Percentiles rank a stretch among this genome's conserved stretches.
Conservation (phyloP, 2,329 filamentous ascomycete genomes). For the Apiospora aurea region DNA sequence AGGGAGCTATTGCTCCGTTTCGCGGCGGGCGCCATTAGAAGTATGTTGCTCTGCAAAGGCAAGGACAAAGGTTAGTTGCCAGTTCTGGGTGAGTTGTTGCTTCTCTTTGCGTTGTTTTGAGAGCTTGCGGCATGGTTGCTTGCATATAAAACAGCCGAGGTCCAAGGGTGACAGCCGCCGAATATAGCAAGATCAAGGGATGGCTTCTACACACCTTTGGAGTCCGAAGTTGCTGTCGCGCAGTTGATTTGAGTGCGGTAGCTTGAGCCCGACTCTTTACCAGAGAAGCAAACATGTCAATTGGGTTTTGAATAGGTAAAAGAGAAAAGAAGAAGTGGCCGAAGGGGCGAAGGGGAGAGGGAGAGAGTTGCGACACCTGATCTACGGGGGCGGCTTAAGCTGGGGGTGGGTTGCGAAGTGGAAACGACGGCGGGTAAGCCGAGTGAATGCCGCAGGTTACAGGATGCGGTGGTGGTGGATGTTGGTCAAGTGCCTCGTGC, state of each 20-base stretch:
- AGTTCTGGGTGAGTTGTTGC: neutral
- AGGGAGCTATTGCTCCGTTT: slow-evolving; percentile 66
- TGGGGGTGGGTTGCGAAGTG: slow-evolving; percentile 20
- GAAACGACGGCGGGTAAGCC: slow-evolving; percentile 24
- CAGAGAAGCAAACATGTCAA: slow-evolving; percentile 44
- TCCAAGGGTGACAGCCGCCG: neutral
- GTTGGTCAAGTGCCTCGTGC: slow-evolving; percentile 10
- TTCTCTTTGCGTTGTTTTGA: neutral
- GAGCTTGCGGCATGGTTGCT: neutral
- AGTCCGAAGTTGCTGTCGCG: slow-evolving; percentile 33
- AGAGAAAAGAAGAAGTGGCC: slow-evolving; percentile 27
- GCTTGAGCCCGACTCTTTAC: slow-evolving; percentile 44
- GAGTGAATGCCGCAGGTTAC: slow-evolving; percentile 17
- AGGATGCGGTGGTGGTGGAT: slow-evolving; percentile 13
- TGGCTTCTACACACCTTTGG: slow-evolving; percentile 35
- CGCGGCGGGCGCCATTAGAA: slow-evolving; percentile 58
- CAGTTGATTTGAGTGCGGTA: slow-evolving; percentile 41
- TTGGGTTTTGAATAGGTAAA: slow-evolving; percentile 25
- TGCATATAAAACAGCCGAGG: neutral
- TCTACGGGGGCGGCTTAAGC: slow-evolving; percentile 28
- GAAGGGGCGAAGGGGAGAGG: slow-evolving; percentile 26
- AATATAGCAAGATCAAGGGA: slow-evolving; percentile 5
- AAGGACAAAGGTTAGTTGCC: neutral
- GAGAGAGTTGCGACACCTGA: slow-evolving; percentile 27
- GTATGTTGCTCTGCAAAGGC: slow-evolving; percentile 35